A percentile compares a stretch with the other conserved stretches of the same genome.
These are phyloP conservation scores for Nothopassalora personata DNA, from an alignment of 2,329 filamentous ascomycete species.

Conservation along the genomic window DNA sequence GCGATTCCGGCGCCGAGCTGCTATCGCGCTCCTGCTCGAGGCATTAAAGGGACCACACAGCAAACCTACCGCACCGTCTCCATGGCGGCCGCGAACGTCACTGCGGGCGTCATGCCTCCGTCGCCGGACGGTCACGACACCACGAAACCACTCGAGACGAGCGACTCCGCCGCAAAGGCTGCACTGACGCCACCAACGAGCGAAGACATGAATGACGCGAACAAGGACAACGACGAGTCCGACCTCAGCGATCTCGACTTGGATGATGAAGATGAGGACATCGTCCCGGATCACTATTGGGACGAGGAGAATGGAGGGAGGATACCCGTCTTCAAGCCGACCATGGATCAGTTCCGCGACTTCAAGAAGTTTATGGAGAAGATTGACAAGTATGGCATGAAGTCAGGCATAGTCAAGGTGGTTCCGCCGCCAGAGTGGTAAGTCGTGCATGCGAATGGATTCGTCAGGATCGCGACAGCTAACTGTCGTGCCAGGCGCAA, in stretches of 20 bases:
- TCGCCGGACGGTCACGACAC: conserved; percentile 23
- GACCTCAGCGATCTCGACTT: conserved; percentile 46
- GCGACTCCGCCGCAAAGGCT: conserved; percentile 20
- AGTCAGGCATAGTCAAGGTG: conserved; percentile 93
- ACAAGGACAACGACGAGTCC: conserved; percentile 39
- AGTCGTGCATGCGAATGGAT: conserved; percentile 28
- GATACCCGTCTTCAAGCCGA: conserved; percentile 91
- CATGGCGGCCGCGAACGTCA: conserved; percentile 13
- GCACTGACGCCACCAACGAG: conserved; percentile 49
- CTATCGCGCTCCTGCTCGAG: not conserved
- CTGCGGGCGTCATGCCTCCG: conserved; percentile 2
- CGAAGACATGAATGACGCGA: conserved; percentile 45
- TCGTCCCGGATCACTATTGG: conserved; percentile 82
- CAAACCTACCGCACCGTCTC: conserved; percentile 6
- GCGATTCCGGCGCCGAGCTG: not conserved
- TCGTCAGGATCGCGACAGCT: conserved; percentile 13
- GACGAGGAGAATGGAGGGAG: conserved; percentile 55
- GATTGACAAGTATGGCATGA: conserved; percentile 93
- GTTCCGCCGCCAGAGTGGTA: conserved; percentile 93
- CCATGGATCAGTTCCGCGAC: conserved; percentile 89
- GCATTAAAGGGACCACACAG: not conserved
- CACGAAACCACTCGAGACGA: conserved; percentile 21
- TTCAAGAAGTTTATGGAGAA: conserved; percentile 89
- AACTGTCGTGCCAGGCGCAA: conserved; percentile 50
- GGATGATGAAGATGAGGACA: conserved; percentile 47